phyloP scores from a whole-genome alignment of 768 basidiomycete species.

The Vararia minispora region DNA sequence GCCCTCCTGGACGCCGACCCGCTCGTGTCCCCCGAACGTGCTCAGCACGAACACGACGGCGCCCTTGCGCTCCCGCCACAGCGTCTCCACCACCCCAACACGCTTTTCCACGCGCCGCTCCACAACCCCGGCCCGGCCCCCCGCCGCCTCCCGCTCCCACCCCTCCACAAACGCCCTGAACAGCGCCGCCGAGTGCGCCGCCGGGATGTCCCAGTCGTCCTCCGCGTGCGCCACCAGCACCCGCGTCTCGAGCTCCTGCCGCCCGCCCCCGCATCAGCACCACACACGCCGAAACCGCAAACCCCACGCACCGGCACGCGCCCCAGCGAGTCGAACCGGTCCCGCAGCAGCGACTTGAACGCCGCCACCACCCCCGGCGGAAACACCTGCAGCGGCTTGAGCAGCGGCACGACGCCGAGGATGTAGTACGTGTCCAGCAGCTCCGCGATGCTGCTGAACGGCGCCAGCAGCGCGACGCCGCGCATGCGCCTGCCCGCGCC shows the following conservation, averaged over 20 bases:
- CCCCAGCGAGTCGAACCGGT: slow-evolving; percentile 53
- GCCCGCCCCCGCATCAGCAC: no score
- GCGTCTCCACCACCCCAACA: slow-evolving; percentile 45
- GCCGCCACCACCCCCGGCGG: slow-evolving; percentile 52
- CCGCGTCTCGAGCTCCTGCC: slow-evolving; percentile 58
- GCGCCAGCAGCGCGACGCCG: slow-evolving; percentile 30
- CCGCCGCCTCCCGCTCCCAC: slow-evolving; percentile 33
- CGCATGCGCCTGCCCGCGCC: slow-evolving; percentile 27
- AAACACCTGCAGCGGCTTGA: slow-evolving; percentile 57
- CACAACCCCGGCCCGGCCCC: slow-evolving; percentile 27
- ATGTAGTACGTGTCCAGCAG: slow-evolving; percentile 61
- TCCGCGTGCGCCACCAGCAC: slow-evolving; percentile 65
- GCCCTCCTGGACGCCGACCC: slow-evolving; percentile 50
- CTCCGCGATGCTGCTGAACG: slow-evolving; percentile 25
- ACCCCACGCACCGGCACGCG: slow-evolving; percentile 40
- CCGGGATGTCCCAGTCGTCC: slow-evolving; percentile 66
- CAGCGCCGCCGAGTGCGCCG: slow-evolving; percentile 54
- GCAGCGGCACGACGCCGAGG: slow-evolving; percentile 54
- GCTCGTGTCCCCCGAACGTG: slow-evolving; percentile 45
- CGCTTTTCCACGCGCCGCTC: slow-evolving; percentile 27
- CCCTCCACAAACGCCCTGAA: slow-evolving; percentile 54
- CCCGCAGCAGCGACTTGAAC: slow-evolving; percentile 39
- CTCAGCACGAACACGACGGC: slow-evolving; percentile 48
- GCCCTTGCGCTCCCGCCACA: slow-evolving; percentile 26
- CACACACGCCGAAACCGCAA: no score